These are phyloP conservation scores for Pseudocercospora eumusae DNA, from an alignment of 2,329 filamentous ascomycete genomes.

Conservation along the genomic window DNA sequence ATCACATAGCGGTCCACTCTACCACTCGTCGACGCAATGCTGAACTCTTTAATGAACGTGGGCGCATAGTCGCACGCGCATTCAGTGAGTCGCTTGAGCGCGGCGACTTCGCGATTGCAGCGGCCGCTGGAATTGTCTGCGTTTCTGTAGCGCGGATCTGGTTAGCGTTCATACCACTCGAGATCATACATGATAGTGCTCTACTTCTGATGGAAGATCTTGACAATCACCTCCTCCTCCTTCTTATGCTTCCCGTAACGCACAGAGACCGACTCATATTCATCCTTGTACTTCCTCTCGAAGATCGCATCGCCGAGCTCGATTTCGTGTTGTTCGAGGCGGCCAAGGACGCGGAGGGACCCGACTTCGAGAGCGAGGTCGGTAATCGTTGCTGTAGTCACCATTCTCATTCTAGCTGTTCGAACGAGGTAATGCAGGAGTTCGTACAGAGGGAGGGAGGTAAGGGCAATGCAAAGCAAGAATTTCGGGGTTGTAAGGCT, in stretches of 20 bases:
- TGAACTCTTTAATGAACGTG: conserved; percentile 1
- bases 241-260: neutral
- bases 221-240: conserved; percentile 5
- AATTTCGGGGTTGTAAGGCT: neutral
- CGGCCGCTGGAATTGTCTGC: neutral
- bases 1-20: conserved; percentile 9
- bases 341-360: neutral
- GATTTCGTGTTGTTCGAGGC: neutral
- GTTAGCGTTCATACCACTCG: neutral
- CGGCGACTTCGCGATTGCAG: conserved; percentile 2
- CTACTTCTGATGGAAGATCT: conserved; percentile 12
- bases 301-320: conserved; percentile 7
- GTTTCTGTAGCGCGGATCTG: neutral
- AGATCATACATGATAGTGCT: neutral
- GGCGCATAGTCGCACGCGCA: conserved; percentile 5
- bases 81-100: conserved; percentile 8
- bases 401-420: neutral
- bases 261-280: neutral
- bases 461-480: neutral
- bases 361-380: neutral
- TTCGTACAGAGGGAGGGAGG: neutral
- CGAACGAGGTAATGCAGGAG: neutral
- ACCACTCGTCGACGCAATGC: neutral
- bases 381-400: neutral
- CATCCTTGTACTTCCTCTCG: neutral